Evolutionary conservation across 192 early-diverging fungal species (phyloP).

Genomic region (Haplosporangium gracile): DNA sequence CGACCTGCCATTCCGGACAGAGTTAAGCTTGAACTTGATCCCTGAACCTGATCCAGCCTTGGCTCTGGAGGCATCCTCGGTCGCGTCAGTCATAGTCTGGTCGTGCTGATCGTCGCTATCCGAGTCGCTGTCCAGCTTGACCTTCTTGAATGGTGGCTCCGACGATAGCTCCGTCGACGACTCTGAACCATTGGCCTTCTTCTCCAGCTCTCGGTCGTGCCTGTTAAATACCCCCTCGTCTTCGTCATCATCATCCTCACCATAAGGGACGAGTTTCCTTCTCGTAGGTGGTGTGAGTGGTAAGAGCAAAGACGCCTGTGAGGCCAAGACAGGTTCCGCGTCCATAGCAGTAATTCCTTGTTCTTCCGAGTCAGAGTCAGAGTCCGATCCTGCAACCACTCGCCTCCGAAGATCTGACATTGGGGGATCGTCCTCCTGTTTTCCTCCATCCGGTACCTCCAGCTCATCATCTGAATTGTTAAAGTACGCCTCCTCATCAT

Average conservation of each 20-base stretch:
- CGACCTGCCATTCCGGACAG: constrained; percentile 41
- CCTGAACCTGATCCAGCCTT: constrained; percentile 14
- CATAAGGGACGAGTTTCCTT: constrained; percentile 46
- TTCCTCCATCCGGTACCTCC: constrained; percentile 47
- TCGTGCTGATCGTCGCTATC: background rate
- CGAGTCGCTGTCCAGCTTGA: constrained; percentile 32
- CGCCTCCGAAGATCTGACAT: constrained; percentile 41
- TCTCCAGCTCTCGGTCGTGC: background rate
- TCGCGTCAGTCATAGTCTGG: constrained; percentile 1
- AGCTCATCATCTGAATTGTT: constrained; percentile 76
- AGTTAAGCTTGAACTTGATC: constrained; percentile 49
- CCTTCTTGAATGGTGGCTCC: constrained; percentile 30
- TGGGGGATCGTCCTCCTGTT: constrained; percentile 46
- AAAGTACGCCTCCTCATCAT: constrained; percentile 89
- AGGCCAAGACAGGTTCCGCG: constrained; percentile 32
- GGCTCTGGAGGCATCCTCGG: constrained; percentile 6
- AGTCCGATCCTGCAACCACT: constrained; percentile 21
- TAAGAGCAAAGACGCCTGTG: constrained; percentile 17
- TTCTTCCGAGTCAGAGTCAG: constrained; percentile 16
- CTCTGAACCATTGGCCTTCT: constrained; percentile 9
- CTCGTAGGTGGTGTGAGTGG: constrained; percentile 23
- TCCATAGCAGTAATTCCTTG: constrained; percentile 13
- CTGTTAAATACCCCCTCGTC: constrained; percentile 36
- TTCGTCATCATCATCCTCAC: constrained; percentile 45
- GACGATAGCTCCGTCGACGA: background rate